Base-by-base conservation (phyloP, 2,329 filamentous ascomycete genomes). In the Ambrosiella xylebori region DNA sequence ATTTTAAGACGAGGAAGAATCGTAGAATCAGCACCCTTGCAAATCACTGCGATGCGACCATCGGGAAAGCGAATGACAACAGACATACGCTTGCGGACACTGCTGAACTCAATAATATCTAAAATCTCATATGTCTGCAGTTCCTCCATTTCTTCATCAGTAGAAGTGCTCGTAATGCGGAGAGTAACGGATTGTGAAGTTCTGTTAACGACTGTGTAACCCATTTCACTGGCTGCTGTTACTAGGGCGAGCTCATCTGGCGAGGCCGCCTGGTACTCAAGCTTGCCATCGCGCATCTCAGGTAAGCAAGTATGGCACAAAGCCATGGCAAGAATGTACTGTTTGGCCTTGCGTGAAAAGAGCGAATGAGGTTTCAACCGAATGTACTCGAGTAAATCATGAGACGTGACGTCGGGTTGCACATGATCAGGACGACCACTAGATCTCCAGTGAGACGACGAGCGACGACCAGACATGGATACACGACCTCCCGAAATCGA, bases 231-330 rank as follows among this genome's bases (percentile, higher is more conserved):
- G 0, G 90, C 89, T 11, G 89, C 90, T 64, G 80, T 77, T 0
- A 95, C 88, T 37, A 96, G 76, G 7, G 90, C 90, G 54, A 95
- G 72, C 66, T 96, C 90, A 66, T 96, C 90, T 0, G 90, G 90
- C 0, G 89, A 95, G 0, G 89, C 85, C 13, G 90, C 87, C 69
- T 95, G 90, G 65, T 87, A 96, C 7, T 84, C 79, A n/a, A 86
- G 76, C 41, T 80, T 73, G 3, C 85, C 88, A 64, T 85, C 76
- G 35, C 81, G 80, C 50, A 82, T 74, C 67, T 97, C 90, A 0
- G 91, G 90, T 27, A 95, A 73, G 66, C 89, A 95, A 0, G 89
- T 95, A 67, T 97, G 90, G 64, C 91, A 96, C 1, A 97, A 73
- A 0, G 90, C 88, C 65, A 96, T 78, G 0, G 84, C 85, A 2